These are phyloP conservation scores for Musa acuminata DNA, from an alignment of 176 grass and related monocot species.

Conservation along the genomic window DNA sequence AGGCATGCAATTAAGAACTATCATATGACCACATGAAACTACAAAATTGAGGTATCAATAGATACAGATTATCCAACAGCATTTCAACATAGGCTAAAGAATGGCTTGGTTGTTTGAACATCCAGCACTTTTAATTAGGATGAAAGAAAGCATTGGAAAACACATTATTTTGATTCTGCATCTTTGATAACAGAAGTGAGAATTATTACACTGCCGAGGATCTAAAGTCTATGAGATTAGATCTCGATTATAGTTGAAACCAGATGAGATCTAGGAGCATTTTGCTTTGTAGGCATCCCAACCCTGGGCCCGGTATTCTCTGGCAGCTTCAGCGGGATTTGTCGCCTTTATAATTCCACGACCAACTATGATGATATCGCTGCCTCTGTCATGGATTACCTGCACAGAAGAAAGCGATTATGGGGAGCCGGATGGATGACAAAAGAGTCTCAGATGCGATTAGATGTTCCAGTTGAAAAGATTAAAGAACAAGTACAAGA, in stretches of 20 bases:
- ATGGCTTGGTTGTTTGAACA: too few relatives aligned
- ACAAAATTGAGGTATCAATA: too few relatives aligned
- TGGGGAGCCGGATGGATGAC: neutral
- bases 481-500: neutral
- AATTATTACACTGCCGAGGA: neutral
- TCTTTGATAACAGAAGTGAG: neutral
- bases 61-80: too few relatives aligned
- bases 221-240: neutral
- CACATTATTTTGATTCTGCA: neutral
- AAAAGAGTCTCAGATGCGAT: too few relatives aligned
- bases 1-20: too few relatives aligned
- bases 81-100: too few relatives aligned
- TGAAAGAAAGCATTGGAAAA: too few relatives aligned
- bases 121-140: too few relatives aligned
- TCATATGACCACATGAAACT: too few relatives aligned
- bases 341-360: slow-evolving; percentile 63
- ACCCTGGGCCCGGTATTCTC: slow-evolving; percentile 56
- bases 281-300: slow-evolving; percentile 66
- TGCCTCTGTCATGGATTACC: slow-evolving; percentile 69
- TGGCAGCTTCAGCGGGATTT: slow-evolving; percentile 36
- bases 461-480: neutral
- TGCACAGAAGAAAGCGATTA: slow-evolving; percentile 19
- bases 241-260: slow-evolving; percentile 1
- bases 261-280: slow-evolving; percentile 26
- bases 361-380: slow-evolving; percentile 79